Evolutionary conservation across 805 yeast species (phyloP), one percentile per base, ranked within the genome.

Genomic region (Ogataea siamensis): DNA sequence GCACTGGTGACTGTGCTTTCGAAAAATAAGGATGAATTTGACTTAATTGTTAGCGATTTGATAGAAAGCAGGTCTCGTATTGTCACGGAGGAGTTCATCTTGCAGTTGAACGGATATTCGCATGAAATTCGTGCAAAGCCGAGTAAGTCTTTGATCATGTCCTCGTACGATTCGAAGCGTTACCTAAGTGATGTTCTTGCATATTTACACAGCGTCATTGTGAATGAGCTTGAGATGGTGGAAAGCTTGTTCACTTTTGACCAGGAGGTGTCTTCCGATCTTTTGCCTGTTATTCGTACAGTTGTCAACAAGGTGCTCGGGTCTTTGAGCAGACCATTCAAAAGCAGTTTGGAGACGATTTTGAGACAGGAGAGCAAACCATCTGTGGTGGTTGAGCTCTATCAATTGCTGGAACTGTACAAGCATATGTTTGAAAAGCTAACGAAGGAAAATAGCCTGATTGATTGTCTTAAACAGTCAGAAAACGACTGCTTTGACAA

Each of bases 101-200:
- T 62, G 17, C 88, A 81, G 52, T 64, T 79, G 27, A 63, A 61
- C 39, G 74, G 67, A 1, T 60, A 66, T 36, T 38, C 55, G 4
- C 43, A 49, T 16, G 60, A 51, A 29, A 28, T 41, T 20, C 43
- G 40, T 26, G 34, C 38, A 15, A 40, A 31, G 24, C 40, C 46
- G 15, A 49, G 19, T 27, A 50, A 35, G 32, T 84, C 88, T 1
- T 67, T 87, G 15, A 71, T 77, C 20, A 62, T 82, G 29, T 74
- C 82, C 7, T 81, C 85, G 0, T 83, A 83, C 57, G 96, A 91
- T 56, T 85, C 96, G 1, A 68, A 80, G 17, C 69, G 96, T 39
- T 89, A 80, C 47, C 68, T 87, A 12, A 95, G 97, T 17, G 96
- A 88, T 56, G 71, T 93, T 21, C 64, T 93, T 25, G 98, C 98